phyloP scores from a whole-genome alignment of 192 early-diverging fungal genomes.

The Coemansia sp. region DNA sequence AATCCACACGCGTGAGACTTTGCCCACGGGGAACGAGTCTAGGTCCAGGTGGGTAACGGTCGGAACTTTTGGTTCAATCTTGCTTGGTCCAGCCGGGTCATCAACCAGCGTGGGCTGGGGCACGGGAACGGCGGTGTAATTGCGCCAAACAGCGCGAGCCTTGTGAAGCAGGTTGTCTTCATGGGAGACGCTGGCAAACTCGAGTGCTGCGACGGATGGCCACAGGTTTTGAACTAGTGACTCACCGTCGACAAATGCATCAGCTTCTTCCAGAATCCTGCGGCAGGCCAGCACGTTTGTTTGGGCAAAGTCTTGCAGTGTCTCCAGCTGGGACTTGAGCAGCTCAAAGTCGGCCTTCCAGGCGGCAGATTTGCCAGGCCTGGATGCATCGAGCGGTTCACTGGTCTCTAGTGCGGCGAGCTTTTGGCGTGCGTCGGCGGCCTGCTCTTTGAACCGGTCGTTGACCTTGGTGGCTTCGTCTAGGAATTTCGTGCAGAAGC shows the following conservation, averaged over 20 bases:
- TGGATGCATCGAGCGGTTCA: no score
- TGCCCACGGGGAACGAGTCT: conserved; percentile 52
- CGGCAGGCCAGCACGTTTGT: conserved; percentile 60
- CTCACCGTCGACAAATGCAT: conserved; percentile 43
- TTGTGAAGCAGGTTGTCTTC: conserved; percentile 53
- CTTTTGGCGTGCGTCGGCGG: conserved; percentile 18
- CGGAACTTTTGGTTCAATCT: conserved; percentile 1
- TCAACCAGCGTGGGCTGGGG: conserved; percentile 2
- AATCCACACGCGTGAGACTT: conserved; percentile 59
- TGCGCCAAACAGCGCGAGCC: conserved; percentile 50
- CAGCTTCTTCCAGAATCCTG: conserved; percentile 65
- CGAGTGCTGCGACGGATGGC: conserved; percentile 48
- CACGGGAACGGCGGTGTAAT: conserved; percentile 13
- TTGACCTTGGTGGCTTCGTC: conserved; percentile 56
- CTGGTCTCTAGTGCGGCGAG: conserved; percentile 12
- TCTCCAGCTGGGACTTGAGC: conserved; percentile 24
- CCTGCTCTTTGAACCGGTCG: conserved; percentile 48
- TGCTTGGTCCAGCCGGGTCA: conserved; percentile 1
- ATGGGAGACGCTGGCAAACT: conserved; percentile 56
- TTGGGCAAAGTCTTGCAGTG: conserved; percentile 52
- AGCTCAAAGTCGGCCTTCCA: conserved; percentile 26
- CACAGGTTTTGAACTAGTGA: conserved; percentile 50
- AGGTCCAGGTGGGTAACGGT: conserved; percentile 54
- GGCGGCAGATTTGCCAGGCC: background rate
- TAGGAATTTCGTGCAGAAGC: no score